These are phyloP conservation scores for Clarireedia sp. DNA, from an alignment of 2,329 filamentous ascomycete genomes.

Conservation along the genomic window DNA sequence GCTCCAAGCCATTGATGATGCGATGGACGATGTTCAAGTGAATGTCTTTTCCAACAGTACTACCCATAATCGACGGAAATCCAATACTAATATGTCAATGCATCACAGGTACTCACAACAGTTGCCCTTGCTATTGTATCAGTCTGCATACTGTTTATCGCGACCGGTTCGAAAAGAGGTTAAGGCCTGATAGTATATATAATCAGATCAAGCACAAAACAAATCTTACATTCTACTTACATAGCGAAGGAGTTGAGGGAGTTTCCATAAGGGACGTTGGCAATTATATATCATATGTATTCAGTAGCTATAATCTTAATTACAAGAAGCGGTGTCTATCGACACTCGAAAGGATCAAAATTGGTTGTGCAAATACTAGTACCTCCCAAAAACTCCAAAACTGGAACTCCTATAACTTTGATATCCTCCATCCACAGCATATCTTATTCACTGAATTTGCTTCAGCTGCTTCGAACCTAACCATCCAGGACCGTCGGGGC, in stretches of 20 bases:
- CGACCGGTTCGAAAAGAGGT: slow-evolving; percentile 31
- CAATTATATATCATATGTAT: background rate
- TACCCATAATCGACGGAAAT: no score
- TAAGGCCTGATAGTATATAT: slow-evolving; percentile 7
- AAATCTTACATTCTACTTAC: background rate
- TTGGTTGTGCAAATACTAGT: slow-evolving; percentile 9
- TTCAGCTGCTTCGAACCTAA: background rate
- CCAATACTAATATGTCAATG: no score
- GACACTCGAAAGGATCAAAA: slow-evolving; percentile 7
- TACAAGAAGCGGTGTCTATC: slow-evolving; percentile 1
- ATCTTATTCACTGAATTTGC: background rate
- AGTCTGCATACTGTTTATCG: slow-evolving; percentile 55
- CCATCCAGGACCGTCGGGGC: background rate
- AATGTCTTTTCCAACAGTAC: no score
- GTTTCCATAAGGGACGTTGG: background rate
- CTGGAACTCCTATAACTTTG: background rate
- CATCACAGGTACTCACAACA: slow-evolving; percentile 48
- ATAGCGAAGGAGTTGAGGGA: slow-evolving; percentile 6
- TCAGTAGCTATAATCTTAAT: slow-evolving; percentile 2
- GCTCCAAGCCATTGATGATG: no score
- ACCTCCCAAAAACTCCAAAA: slow-evolving; percentile 2
- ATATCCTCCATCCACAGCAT: slow-evolving; percentile 1
- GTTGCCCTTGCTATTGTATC: slow-evolving; percentile 57
- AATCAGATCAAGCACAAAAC: background rate
- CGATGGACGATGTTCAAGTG: no score